A percentile compares a stretch with the other conserved stretches of the same genome.
Evolutionary conservation across 208 protist species (phyloP).

Genomic region (Crithidia bombi): DNA sequence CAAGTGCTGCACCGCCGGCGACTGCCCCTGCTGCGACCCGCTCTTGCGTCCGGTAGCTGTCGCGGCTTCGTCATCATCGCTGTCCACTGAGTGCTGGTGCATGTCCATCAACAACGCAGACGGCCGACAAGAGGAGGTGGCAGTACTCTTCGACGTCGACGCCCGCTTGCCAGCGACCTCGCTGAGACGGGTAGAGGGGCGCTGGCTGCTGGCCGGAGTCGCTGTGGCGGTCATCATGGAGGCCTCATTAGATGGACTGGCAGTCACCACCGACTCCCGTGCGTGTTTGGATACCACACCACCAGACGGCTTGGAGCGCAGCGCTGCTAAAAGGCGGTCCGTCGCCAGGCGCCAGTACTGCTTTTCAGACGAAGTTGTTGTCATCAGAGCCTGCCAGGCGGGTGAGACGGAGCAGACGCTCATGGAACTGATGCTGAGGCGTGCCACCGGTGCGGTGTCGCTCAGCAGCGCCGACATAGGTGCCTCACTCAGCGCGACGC

Average conservation of each 20-base stretch:
- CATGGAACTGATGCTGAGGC: background rate
- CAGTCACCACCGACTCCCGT: background rate
- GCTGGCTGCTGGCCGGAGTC: background rate
- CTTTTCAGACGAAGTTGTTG: background rate
- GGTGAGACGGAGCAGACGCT: background rate
- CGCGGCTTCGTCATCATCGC: background rate
- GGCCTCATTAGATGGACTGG: background rate
- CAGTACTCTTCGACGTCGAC: slow-evolving; percentile 11
- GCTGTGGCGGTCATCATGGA: background rate
- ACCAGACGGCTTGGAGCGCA: background rate
- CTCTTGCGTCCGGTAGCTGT: background rate
- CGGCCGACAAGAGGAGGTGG: background rate
- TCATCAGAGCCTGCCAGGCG: background rate
- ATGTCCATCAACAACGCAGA: background rate
- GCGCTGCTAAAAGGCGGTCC: slow-evolving; percentile 10
- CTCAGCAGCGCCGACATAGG: slow-evolving; percentile 12
- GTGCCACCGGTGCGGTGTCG: background rate
- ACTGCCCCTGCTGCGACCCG: background rate
- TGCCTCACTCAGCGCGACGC: slow-evolving; percentile 16
- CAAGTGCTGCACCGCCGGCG: background rate
- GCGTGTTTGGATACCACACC: too few relatives aligned
- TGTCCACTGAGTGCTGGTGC: background rate
- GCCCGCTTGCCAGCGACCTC: background rate
- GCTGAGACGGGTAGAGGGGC: slow-evolving; percentile 1
- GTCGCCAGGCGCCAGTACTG: slow-evolving; percentile 19